phyloP scores from a whole-genome alignment of 169 alveolate genomes.

The Plasmodium vinckei region DNA sequence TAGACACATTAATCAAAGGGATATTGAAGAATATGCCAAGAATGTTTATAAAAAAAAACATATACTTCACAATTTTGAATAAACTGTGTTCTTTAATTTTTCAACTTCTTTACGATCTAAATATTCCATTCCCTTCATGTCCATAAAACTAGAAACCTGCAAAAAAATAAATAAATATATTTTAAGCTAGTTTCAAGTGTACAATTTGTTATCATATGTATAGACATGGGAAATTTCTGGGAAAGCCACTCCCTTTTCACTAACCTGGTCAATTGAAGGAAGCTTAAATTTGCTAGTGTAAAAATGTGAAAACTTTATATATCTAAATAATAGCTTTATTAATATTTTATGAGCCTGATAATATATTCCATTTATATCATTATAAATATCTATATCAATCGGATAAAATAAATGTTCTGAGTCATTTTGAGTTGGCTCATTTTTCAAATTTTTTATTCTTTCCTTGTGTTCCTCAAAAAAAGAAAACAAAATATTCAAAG shows the following conservation, averaged over 20 bases:
- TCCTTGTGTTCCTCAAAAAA: constrained; percentile 45
- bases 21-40: constrained; percentile 23
- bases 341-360: constrained; percentile 37
- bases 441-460: constrained; percentile 3
- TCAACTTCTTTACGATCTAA: constrained; percentile 26
- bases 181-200: neutral
- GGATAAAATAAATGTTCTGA: neutral
- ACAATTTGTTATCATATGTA: neutral
- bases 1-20: constrained; percentile 5
- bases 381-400: constrained; percentile 35
- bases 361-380: constrained; percentile 38
- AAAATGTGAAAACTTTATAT: constrained; percentile 19
- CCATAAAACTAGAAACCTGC: constrained; percentile 19
- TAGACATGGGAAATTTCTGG: no score
- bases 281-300: constrained; percentile 18
- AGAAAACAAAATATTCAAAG: constrained; percentile 15
- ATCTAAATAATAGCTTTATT: constrained; percentile 44
- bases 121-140: constrained; percentile 38
- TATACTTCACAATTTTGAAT: constrained; percentile 27
- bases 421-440: neutral
- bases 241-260: neutral
- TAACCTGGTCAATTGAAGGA: constrained; percentile 34
- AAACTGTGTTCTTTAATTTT: constrained; percentile 10
- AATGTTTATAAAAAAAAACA: constrained; percentile 23
- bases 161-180: neutral